phyloP scores from a whole-genome alignment of 179 eudicot genomes.

The Silene coronaria region DNA sequence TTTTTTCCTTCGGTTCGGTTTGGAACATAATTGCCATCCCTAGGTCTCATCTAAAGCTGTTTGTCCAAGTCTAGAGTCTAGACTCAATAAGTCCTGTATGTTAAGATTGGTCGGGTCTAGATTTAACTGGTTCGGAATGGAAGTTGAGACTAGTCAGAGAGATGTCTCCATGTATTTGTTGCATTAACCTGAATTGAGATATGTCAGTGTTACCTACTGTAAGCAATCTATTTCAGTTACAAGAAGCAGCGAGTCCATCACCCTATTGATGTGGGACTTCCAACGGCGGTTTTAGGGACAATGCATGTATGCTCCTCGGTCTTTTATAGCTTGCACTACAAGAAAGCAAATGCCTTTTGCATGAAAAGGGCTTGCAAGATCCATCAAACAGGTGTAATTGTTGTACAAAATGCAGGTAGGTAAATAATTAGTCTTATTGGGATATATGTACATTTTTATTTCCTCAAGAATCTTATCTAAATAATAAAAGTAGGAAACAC shows the following conservation, averaged over 20 bases:
- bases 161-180: not conserved
- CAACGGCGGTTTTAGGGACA: not conserved
- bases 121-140: too few species aligned
- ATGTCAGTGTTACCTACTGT: not conserved
- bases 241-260: slow-evolving; percentile 18
- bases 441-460: not conserved
- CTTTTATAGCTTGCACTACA: not conserved
- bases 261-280: not conserved
- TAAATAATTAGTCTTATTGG: not conserved
- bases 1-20: too few species aligned
- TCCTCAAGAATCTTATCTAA: not conserved
- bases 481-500: not conserved
- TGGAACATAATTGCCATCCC: too few species aligned
- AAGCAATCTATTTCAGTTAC: slow-evolving; percentile 6
- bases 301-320: not conserved
- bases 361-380: not conserved
- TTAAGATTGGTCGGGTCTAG: too few species aligned
- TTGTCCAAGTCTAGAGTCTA: not conserved
- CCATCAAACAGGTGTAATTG: not conserved
- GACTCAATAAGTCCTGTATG: not conserved
- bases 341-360: not conserved
- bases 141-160: not conserved
- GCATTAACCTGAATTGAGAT: not conserved
- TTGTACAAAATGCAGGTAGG: slow-evolving; percentile 5
- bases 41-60: too few species aligned